phyloP scores from a whole-genome alignment of 2,329 filamentous ascomycete genomes.

The Colletotrichum eremochloae region DNA sequence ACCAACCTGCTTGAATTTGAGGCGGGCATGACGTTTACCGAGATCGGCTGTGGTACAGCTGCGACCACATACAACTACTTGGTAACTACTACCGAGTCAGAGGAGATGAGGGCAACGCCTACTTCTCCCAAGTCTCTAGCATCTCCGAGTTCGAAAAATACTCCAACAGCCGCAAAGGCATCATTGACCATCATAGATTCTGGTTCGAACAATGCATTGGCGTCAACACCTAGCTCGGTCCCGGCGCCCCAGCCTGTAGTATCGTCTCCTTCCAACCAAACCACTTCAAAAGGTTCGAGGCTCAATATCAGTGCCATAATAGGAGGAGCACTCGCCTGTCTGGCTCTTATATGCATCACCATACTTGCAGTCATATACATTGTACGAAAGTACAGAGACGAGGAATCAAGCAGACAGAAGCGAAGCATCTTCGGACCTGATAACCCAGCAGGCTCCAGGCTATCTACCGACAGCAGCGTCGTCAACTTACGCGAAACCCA shows the following conservation, averaged over 20 bases:
- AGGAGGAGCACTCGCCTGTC: conserved; percentile 44
- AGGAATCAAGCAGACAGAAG: background rate
- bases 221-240: background rate
- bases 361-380: conserved; percentile 42
- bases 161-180: background rate
- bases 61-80: conserved; percentile 48
- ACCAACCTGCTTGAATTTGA: too few relatives aligned
- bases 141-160: background rate
- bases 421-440: background rate
- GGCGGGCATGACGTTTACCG: too few relatives aligned
- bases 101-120: background rate
- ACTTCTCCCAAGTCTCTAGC: background rate
- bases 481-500: background rate
- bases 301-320: background rate
- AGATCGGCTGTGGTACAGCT: too few relatives aligned
- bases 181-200: background rate
- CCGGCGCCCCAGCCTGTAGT: background rate
- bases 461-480: background rate
- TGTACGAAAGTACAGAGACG: conserved; percentile 25
- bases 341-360: conserved; percentile 52
- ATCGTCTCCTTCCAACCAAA: background rate
- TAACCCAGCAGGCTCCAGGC: background rate
- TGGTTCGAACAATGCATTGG: background rate
- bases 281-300: background rate
- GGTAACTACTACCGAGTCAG: background rate